phyloP scores from a whole-genome alignment of 129 eudicot genomes.

The Smallanthus sonchifolius region DNA sequence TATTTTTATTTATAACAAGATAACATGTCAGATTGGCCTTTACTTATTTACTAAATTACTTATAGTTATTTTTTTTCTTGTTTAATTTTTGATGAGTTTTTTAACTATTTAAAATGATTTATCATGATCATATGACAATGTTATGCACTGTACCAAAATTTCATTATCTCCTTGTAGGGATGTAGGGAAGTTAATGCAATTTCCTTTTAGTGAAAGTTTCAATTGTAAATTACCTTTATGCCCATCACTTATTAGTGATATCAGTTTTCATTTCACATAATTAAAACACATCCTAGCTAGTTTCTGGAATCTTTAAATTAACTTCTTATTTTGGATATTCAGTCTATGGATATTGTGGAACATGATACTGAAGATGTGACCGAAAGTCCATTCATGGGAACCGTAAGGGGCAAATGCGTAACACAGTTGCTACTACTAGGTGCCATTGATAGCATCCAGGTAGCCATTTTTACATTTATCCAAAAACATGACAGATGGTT shows the following conservation, averaged over 20 bases:
- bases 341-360: slow-evolving; percentile 59
- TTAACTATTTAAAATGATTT: no score
- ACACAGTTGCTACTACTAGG: slow-evolving; percentile 86
- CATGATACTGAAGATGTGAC: slow-evolving; percentile 45
- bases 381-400: slow-evolving; percentile 67
- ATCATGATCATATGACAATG: background rate
- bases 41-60: background rate
- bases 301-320: background rate
- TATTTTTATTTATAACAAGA: background rate
- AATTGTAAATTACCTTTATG: background rate
- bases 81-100: background rate
- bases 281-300: background rate
- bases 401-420: slow-evolving; percentile 86
- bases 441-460: slow-evolving; percentile 93
- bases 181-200: background rate
- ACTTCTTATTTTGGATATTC: slow-evolving; percentile 16
- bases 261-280: background rate
- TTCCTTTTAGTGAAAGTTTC: background rate
- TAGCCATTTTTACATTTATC: slow-evolving; percentile 17
- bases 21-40: background rate
- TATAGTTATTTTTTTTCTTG: background rate
- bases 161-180: background rate
- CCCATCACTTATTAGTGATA: background rate
- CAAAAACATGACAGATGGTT: background rate
- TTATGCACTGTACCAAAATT: background rate